Base-by-base conservation (phyloP, 1,284 basidiomycete genomes). In the Cystobasidiaceae sp. region DNA sequence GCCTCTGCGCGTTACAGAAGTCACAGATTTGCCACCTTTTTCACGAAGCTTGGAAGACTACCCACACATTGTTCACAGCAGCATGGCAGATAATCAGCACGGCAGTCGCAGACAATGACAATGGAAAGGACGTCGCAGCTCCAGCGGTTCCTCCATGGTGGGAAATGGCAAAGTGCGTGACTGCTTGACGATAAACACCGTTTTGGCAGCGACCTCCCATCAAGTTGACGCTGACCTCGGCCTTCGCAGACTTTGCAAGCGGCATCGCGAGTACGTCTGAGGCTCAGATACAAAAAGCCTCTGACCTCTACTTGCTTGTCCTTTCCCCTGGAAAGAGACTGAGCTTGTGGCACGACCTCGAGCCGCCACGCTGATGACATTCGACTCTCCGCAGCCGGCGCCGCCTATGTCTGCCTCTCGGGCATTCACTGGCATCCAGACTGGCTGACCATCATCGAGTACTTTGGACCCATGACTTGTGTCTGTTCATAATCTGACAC, bases 151-250 rank as follows among this genome's bases (percentile, higher is more conserved):
- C 45, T 60, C 7, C 58, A 60, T 39, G 58, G 58, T 25, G 58
- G 58, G 8, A 60, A 60, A 41, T 60, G 58, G 58, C 58, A 60
- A n/a, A n/a, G n/a, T n/a, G n/a, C n/a, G n/a, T n/a, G n/a, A n/a
- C n/a, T n/a, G n/a, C n/a, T n/a, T n/a, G n/a, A n/a, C n/a, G n/a
- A n/a, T n/a, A n/a, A n/a, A n/a, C n/a, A n/a, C n/a, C n/a, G n/a
- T n/a, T n/a, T n/a, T n/a, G n/a, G n/a, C n/a, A n/a, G n/a, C n/a
- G n/a, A n/a, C n/a, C n/a, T n/a, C n/a, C n/a, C n/a, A n/a, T n/a
- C n/a, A n/a, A n/a, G n/a, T n/a, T n/a, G n/a, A n/a, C n/a, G n/a
- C n/a, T n/a, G n/a, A n/a, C n/a, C n/a, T n/a, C n/a, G n/a, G n/a
- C n/a, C n/a, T n/a, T n/a, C n/a, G n/a, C n/a, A n/a, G n/a, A 60